Conservation (phyloP, 495 filamentous ascomycete genomes). For the Daldinia concentrica region DNA sequence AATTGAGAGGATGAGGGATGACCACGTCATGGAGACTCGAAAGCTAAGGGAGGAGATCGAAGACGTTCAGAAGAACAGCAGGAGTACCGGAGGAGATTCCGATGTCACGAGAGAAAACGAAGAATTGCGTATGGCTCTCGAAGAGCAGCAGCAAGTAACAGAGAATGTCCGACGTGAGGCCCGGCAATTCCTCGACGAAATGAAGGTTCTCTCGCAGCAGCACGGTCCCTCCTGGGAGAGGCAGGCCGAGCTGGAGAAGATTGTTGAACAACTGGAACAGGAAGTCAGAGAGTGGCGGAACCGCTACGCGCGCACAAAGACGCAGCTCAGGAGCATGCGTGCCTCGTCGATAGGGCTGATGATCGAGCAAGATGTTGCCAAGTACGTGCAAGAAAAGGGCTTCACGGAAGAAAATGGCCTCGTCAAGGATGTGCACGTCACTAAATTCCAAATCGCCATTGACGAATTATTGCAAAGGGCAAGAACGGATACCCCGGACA, state of each 20-base stretch:
- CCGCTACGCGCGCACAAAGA: slow-evolving; percentile 86
- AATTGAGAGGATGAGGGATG: slow-evolving; percentile 73
- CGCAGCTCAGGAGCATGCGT: slow-evolving; percentile 82
- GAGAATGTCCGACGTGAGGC: slow-evolving; percentile 89
- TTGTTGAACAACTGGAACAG: slow-evolving; percentile 77
- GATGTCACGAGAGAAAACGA: slow-evolving; percentile 77
- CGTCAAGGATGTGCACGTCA: slow-evolving; percentile 90
- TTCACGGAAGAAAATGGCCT: slow-evolving; percentile 77
- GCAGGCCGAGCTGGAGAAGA: slow-evolving; percentile 77
- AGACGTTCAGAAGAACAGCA: slow-evolving; percentile 52
- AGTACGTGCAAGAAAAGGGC: slow-evolving; percentile 72
- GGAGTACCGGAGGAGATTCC: slow-evolving; percentile 55
- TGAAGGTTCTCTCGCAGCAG: slow-evolving; percentile 84
- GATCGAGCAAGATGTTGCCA: slow-evolving; percentile 70
- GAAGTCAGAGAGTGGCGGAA: slow-evolving; percentile 89
- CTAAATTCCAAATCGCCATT: slow-evolving; percentile 93
- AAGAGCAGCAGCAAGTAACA: slow-evolving; percentile 82
- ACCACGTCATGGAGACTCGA: slow-evolving; percentile 70
- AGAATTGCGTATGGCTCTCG: slow-evolving; percentile 72
- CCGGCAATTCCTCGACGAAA: slow-evolving; percentile 83
- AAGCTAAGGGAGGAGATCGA: slow-evolving; percentile 73
- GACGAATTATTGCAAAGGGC: slow-evolving; percentile 88
- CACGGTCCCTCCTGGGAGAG: slow-evolving; percentile 80
- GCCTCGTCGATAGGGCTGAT: slow-evolving; percentile 79
- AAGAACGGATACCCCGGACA: slow-evolving; percentile 73